Conservation (phyloP, 2,329 filamentous ascomycete species). For the Trichoderma guizhouense region DNA sequence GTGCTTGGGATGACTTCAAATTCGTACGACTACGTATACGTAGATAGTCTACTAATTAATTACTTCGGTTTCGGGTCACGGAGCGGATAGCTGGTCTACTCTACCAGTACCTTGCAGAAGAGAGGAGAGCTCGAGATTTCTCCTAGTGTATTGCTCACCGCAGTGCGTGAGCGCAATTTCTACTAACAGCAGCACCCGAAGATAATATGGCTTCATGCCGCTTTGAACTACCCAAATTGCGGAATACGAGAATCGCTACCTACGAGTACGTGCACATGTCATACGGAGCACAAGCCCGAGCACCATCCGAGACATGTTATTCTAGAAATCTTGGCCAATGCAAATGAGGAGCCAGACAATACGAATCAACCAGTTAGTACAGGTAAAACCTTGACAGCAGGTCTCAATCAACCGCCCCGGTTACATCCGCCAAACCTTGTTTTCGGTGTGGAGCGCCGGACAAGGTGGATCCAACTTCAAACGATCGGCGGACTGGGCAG, state of each 20-base stretch:
- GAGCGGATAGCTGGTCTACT: neutral
- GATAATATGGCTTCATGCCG: neutral
- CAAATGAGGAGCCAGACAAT: neutral
- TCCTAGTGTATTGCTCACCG: neutral
- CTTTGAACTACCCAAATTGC: neutral
- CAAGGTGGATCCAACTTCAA: neutral
- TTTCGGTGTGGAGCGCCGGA: slow-evolving; percentile 10
- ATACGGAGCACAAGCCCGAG: neutral
- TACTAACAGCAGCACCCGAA: neutral
- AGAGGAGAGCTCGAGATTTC: neutral
- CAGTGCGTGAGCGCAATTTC: neutral
- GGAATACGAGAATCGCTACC: neutral
- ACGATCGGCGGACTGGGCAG: neutral
- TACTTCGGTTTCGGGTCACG: neutral
- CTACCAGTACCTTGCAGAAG: slow-evolving; percentile 2
- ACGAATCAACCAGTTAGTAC: neutral
- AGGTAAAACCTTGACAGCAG: neutral
- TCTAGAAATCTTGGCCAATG: neutral
- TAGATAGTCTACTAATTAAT: neutral
- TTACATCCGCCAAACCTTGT: slow-evolving; percentile 3
- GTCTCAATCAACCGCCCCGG: slow-evolving; percentile 4
- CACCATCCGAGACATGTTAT: neutral
- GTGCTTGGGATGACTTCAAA: neutral
- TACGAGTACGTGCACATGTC: neutral
- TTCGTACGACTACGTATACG: neutral